Base-by-base conservation (phyloP, 129 eudicot species). In the Ambrosia trifida region DNA sequence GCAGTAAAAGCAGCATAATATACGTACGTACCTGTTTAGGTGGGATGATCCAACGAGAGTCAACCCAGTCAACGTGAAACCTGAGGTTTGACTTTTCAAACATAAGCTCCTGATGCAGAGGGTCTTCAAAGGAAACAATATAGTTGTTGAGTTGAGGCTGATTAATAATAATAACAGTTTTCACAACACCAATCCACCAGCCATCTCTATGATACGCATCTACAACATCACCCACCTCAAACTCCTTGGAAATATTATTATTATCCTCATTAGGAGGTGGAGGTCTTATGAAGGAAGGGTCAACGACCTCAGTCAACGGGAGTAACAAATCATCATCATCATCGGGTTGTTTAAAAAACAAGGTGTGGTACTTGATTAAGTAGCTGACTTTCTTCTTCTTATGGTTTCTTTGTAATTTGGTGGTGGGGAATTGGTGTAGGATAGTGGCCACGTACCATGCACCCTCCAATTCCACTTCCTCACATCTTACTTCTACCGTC, bases 121-220 rank as follows among this genome's bases (percentile, higher is more conserved):
- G n/a, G 43, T 77, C 47, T 8, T 71, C 50, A 72, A 92, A 89
- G 30, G 73, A 51, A 30, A 92, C 89, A 12, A 68, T 3, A 44
- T 28, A 86, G 65, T 64, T 77, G 9, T 2, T 50, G 30, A 32
- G 1, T 59, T 32, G 43, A 3, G 8, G n/a, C 4, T 53, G 64
- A 28, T 44, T 80, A 4, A 32, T 53, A 4, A 32, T 53, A 4
- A 85, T 4, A 24, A 83, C 83, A 11, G 56, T 54, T 1, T 78
- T 70, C 30, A 92, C 85, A 43, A 75, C 85, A 12, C 98, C 96
- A 0, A 56, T 72, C 98, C 98, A 89, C 98, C 96, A 92, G 1
- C 91, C 98, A 66, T 92, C 96, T 9, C 70, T 67, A 72, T 68
- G 80, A 43, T 14, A 69, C 36, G 91, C 91, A 63, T 92, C 98